Evolutionary conservation across 2,329 filamentous ascomycete genomes (phyloP).

Genomic region (Paecilomyces niveus): DNA sequence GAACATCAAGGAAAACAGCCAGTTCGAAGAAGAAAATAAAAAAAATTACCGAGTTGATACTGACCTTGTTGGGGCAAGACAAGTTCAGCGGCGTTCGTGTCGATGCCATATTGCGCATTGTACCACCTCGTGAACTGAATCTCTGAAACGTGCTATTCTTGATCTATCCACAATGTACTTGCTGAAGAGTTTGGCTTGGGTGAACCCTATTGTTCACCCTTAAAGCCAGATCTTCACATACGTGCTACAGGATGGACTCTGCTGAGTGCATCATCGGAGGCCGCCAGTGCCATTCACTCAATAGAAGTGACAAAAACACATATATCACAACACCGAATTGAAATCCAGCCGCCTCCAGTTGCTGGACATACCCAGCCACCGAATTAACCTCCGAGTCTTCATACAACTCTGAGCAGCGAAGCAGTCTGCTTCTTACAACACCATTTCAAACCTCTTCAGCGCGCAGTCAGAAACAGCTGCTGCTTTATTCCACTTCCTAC

Average conservation of each 20-base stretch:
- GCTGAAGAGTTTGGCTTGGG: slow-evolving; percentile 15
- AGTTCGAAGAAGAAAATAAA: not conserved
- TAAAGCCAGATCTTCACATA: slow-evolving; percentile 17
- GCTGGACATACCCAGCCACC: not conserved
- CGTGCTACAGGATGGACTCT: slow-evolving; percentile 24
- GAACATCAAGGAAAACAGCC: not conserved
- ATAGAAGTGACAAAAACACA: not conserved
- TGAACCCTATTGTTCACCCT: slow-evolving; percentile 17
- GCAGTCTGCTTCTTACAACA: not conserved
- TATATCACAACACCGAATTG: not conserved
- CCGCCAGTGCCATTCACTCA: slow-evolving; percentile 21
- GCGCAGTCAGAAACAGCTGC: not conserved
- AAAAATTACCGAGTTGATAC: not conserved
- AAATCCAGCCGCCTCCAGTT: slow-evolving; percentile 5
- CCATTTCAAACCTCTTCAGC: not conserved
- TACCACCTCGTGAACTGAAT: not conserved
- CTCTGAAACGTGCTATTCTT: not conserved
- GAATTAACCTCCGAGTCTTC: not conserved
- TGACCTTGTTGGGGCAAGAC: not conserved
- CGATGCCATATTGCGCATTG: not conserved
- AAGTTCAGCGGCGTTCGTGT: not conserved
- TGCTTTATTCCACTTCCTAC: not conserved
- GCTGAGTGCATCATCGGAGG: slow-evolving; percentile 19
- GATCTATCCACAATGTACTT: slow-evolving; percentile 14
- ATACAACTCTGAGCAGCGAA: not conserved